A percentile compares a stretch with the other conserved stretches of the same genome.
Conservation (phyloP, 768 basidiomycete genomes). For the Piloderma croceum region DNA sequence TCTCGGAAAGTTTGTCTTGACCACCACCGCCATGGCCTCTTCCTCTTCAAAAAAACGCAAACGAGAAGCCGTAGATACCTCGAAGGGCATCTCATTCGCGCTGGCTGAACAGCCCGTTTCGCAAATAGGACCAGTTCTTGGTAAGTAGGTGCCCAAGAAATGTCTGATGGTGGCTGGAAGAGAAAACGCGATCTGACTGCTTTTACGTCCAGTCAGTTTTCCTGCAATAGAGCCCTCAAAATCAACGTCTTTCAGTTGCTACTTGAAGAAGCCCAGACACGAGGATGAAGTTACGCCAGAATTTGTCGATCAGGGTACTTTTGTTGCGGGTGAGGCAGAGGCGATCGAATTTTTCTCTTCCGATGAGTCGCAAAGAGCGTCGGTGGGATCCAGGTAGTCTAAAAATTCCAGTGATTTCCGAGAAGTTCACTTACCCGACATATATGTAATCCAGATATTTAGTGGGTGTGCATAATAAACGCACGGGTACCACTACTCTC, state of each 20-base stretch:
- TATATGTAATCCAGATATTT: conserved; percentile 72
- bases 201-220: conserved; percentile 44
- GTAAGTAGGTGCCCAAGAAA: conserved; percentile 27
- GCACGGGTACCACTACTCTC: conserved; percentile 63
- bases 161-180: neutral
- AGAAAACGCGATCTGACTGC: conserved; percentile 5
- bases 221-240: conserved; percentile 57
- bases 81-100: conserved; percentile 31
- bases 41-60: conserved; percentile 45
- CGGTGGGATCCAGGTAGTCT: conserved; percentile 65
- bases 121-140: conserved; percentile 47
- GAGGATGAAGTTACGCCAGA: conserved; percentile 9
- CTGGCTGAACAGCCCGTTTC: conserved; percentile 29
- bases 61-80: conserved; percentile 30
- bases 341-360: conserved; percentile 76
- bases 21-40: conserved; percentile 16
- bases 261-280: conserved; percentile 21
- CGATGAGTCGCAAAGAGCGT: conserved; percentile 44
- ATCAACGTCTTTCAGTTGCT: conserved; percentile 58
- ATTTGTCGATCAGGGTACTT: conserved; percentile 22
- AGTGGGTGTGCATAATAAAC: conserved; percentile 75
- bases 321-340: conserved; percentile 81
- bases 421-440: too few species aligned
- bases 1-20: conserved; percentile 16
- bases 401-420: too few species aligned